These are phyloP conservation scores for Tuber borchii DNA, from an alignment of 495 filamentous ascomycete genomes.

Conservation along the genomic window DNA sequence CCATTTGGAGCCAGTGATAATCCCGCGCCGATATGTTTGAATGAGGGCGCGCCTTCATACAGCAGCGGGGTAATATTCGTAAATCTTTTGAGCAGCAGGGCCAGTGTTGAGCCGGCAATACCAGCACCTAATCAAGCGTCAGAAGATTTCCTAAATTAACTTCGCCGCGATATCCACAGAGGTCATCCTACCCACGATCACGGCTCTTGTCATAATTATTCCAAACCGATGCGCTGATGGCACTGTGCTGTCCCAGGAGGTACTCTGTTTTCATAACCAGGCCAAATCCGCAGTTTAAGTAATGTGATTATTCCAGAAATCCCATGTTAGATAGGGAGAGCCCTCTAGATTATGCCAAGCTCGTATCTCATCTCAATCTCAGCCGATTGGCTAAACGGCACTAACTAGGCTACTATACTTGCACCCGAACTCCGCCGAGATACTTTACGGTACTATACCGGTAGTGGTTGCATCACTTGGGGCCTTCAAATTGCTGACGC, in stretches of 20 bases:
- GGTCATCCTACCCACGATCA: not conserved
- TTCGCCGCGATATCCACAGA: not conserved
- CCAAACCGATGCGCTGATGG: not conserved
- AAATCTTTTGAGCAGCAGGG: constrained; percentile 16
- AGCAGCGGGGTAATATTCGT: constrained; percentile 13
- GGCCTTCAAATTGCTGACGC: too few species aligned
- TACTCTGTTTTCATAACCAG: not conserved
- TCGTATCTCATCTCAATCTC: not conserved
- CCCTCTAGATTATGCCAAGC: not conserved
- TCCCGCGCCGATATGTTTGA: constrained; percentile 40
- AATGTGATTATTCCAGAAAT: not conserved
- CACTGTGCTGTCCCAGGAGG: not conserved
- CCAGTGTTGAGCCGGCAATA: constrained; percentile 16
- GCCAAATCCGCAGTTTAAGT: not conserved
- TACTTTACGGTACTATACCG: too few species aligned
- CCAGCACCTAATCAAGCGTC: constrained; percentile 9
- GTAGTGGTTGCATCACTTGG: too few species aligned
- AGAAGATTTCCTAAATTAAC: not conserved
- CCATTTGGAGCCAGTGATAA: constrained; percentile 5
- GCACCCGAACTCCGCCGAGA: too few species aligned
- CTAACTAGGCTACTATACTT: too few species aligned
- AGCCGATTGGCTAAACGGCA: not conserved
- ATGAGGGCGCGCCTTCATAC: constrained; percentile 18
- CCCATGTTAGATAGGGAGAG: not conserved
- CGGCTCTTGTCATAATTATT: not conserved